phyloP scores from a whole-genome alignment of 257 asterid species.

The Gentiana dahurica region DNA sequence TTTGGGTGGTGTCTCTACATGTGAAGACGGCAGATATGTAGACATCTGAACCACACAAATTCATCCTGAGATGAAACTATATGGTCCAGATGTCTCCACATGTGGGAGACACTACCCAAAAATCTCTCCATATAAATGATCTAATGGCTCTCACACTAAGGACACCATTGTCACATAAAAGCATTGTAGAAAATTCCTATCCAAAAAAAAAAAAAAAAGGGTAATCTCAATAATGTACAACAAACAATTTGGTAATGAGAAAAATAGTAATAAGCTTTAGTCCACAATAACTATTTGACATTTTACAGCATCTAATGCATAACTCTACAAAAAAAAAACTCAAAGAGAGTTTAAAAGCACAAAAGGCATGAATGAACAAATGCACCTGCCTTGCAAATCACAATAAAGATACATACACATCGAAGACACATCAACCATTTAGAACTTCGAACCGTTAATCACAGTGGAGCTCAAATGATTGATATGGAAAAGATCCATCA shows the following conservation, averaged over 20 bases:
- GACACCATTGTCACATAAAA: no score
- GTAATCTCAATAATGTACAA: conserved; percentile 28
- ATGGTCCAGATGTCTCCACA: no score
- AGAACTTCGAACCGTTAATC: conserved; percentile 1
- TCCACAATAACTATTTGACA: conserved; percentile 38
- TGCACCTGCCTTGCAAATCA: conserved; percentile 27
- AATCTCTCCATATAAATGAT: no score
- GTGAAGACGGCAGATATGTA: no score
- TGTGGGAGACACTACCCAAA: no score
- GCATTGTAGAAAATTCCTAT: no score
- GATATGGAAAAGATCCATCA: no score
- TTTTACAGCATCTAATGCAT: conserved; percentile 37
- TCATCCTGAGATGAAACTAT: no score
- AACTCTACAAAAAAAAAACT: conserved; percentile 40
- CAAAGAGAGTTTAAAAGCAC: conserved; percentile 33
- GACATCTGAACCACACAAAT: no score
- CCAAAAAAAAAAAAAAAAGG: no score
- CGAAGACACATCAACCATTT: conserved; percentile 15
- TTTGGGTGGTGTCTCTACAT: no score
- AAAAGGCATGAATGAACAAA: conserved; percentile 45
- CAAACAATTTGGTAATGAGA: conserved; percentile 21
- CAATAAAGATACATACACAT: conserved; percentile 30
- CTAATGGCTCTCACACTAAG: no score
- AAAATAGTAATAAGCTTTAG: conserved; percentile 29
- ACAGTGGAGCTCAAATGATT: background rate